A percentile compares a stretch with the other conserved stretches of the same genome.
Conservation (phyloP, 2,329 filamentous ascomycete genomes). For the Fusarium falciforme region DNA sequence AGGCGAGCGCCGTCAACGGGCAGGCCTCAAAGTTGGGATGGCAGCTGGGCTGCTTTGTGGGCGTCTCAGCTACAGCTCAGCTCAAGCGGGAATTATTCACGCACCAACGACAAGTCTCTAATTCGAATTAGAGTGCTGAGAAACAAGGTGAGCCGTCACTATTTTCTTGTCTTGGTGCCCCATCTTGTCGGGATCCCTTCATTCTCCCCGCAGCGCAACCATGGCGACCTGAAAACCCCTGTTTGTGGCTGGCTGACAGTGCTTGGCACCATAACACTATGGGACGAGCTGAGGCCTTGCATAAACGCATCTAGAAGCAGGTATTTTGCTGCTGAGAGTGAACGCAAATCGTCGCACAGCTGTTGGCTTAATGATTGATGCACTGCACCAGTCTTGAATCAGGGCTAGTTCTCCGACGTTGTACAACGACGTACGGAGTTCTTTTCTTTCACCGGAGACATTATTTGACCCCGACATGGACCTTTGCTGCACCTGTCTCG, state of each 20-base stretch:
- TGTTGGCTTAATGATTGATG: neutral
- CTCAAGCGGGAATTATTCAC: neutral
- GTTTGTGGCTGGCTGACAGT: conserved; percentile 3
- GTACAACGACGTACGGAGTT: neutral
- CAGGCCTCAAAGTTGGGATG: neutral
- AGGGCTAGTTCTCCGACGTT: neutral
- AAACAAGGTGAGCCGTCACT: neutral
- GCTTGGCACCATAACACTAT: neutral
- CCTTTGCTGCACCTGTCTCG: neutral
- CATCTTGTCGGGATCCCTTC: neutral
- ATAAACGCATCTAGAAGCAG: neutral
- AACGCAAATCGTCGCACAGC: neutral
- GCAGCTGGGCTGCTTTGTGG: neutral
- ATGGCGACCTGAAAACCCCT: neutral
- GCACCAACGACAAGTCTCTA: neutral
- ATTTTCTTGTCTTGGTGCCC: neutral
- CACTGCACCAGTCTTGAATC: neutral
- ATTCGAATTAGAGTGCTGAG: neutral
- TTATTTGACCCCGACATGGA: too few species aligned
- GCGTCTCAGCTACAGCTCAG: neutral
- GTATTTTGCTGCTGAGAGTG: neutral
- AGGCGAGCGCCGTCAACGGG: neutral
- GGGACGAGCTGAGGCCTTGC: neutral
- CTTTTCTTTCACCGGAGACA: neutral
- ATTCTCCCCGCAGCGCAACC: neutral